These are phyloP conservation scores for Aspergillus sp. DNA, from an alignment of 2,329 filamentous ascomycete species.

Conservation along the genomic window DNA sequence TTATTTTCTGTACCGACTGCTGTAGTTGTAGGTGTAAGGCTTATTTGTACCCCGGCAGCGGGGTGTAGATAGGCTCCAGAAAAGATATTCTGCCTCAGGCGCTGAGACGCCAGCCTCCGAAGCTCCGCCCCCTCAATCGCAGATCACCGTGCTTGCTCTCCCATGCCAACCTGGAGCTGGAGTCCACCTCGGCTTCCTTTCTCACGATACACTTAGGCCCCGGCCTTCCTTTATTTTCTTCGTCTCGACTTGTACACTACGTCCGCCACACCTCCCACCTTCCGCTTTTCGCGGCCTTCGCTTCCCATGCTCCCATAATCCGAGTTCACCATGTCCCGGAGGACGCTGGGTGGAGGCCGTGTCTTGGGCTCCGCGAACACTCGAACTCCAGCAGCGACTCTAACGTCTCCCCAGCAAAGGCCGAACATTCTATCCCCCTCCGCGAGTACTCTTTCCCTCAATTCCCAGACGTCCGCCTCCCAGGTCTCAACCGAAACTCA, in stretches of 20 bases:
- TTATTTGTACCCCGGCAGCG: no score
- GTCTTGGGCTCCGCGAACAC: slow-evolving; percentile 84
- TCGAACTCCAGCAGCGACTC: slow-evolving; percentile 64
- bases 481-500: slow-evolving; percentile 70
- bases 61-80: background rate
- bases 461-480: slow-evolving; percentile 71
- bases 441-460: slow-evolving; percentile 73
- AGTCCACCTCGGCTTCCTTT: background rate
- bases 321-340: slow-evolving; percentile 65
- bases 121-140: slow-evolving; percentile 14
- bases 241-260: background rate
- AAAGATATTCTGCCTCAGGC: slow-evolving; percentile 14
- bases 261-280: background rate
- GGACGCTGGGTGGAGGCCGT: slow-evolving; percentile 88
- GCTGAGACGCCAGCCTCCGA: slow-evolving; percentile 7
- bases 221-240: background rate
- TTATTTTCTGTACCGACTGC: no score
- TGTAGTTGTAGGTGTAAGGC: no score
- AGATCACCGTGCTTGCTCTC: background rate
- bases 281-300: slow-evolving; percentile 19
- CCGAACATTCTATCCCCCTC: slow-evolving; percentile 58
- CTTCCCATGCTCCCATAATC: slow-evolving; percentile 41
- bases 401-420: slow-evolving; percentile 42
- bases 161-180: slow-evolving; percentile 3
- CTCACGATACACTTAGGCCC: background rate